A percentile compares a stretch with the other conserved stretches of the same genome.
phyloP scores from a whole-genome alignment of 805 yeast genomes.

The Ogataea ramenticola region DNA sequence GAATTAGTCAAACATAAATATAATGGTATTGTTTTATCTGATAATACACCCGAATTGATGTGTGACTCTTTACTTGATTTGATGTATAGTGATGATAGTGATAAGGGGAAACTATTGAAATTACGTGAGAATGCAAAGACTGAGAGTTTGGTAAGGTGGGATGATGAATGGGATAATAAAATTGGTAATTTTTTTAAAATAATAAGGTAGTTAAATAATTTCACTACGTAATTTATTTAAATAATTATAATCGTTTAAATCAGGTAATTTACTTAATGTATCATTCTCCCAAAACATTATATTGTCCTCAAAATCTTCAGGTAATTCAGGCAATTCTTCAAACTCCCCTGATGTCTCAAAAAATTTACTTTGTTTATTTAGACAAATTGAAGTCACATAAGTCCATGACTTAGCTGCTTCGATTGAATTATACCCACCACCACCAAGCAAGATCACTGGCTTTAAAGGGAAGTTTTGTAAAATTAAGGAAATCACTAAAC shows the following conservation, averaged over 20 bases:
- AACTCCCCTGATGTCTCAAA: too few relatives aligned
- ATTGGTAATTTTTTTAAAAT: conserved; percentile 25
- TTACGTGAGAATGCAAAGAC: conserved; percentile 61
- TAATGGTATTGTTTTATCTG: conserved; percentile 59
- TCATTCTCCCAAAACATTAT: conserved; percentile 19
- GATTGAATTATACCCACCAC: conserved; percentile 67
- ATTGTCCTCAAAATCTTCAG: not conserved
- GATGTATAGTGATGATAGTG: conserved; percentile 20
- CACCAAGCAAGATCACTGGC: conserved; percentile 66
- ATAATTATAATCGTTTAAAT: conserved; percentile 24
- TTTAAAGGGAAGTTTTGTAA: conserved; percentile 22
- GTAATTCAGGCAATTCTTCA: conserved; percentile 44
- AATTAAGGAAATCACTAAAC: conserved; percentile 26
- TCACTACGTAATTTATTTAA: conserved; percentile 15
- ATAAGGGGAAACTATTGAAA: conserved; percentile 1
- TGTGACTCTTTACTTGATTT: conserved; percentile 16
- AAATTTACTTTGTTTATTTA: conserved; percentile 11
- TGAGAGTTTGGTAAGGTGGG: conserved; percentile 74
- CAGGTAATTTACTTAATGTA: conserved; percentile 23
- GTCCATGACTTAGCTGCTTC: conserved; percentile 61
- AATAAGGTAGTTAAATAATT: conserved; percentile 2
- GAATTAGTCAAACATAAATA: conserved; percentile 65
- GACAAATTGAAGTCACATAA: conserved; percentile 26
- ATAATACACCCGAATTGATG: conserved; percentile 35
- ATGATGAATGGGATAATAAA: conserved; percentile 57